Evolutionary conservation across 1,139 yeast species (phyloP), one percentile per base, ranked within the genome.

Genomic region (Hyphopichia buzzinii): DNA sequence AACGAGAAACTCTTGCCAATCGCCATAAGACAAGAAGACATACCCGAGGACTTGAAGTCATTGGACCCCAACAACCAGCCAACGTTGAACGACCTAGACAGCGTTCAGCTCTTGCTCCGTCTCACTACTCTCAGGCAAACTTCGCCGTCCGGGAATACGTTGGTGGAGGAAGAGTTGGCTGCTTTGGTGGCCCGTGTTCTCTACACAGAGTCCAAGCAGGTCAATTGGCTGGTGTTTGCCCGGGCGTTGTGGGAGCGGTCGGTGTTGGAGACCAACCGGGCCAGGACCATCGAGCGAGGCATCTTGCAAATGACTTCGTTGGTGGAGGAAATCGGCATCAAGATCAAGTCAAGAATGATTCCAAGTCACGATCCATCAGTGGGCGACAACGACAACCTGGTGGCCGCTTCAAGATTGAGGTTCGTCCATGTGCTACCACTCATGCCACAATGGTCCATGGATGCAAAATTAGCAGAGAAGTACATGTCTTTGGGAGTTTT

Each of bases 231-330:
- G 1, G 59, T 92, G 3, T 88, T 82, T 52, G 79, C 94, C 3
- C 72, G 94, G 46, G 88, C 96, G 0, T 67, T 94, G 37, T 90
- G 97, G 96, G 87, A 84, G 50, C 75, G 98, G 55, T 87, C 96
- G 10, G 50, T 86, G 13, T 67, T 90, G 30, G 98, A 94, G 57
- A 78, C 96, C 0, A 72, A 72, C 31, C 83, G 81, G 44, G 81
- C 95, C 3, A 81, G 86, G 54, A 90, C 97, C 1, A 82, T 90
- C 16, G 98, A 94, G 61, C 77, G 98, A 58, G 97, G 97, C 36
- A 81, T 90, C 11, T 68, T 92, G 37, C 98, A 94, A 61, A 82
- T 94, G 83, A 94, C 92, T 35, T 82, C 95, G 4, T 68, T 94
- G 34, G 92, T 90, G 21, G 97, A 90, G 54, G 97, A 90, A 55